Percentiles rank a stretch among this genome's conserved stretches.
phyloP scores from a whole-genome alignment of 179 eudicot genomes.

The Silene noctiflora region DNA sequence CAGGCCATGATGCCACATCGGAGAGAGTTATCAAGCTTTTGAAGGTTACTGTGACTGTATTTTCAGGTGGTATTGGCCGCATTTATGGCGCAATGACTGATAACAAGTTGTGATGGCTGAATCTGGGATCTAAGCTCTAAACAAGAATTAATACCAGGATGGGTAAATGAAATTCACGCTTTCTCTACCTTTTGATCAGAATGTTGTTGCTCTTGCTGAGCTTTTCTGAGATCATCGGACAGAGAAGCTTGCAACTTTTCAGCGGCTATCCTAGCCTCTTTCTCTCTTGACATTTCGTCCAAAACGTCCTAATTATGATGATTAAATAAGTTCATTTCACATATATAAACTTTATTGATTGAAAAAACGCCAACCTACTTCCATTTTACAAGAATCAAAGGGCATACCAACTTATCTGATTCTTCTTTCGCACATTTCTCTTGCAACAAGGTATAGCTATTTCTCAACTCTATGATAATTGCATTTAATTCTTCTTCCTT shows the following conservation, averaged over 20 bases:
- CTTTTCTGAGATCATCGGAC: constrained; percentile 63
- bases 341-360: neutral
- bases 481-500: constrained; percentile 86
- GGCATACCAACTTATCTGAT: constrained; percentile 68
- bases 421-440: constrained; percentile 69
- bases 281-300: constrained; percentile 63
- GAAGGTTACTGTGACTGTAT: neutral
- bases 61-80: neutral
- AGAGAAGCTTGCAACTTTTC: constrained; percentile 64
- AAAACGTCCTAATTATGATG: constrained; percentile 52
- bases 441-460: constrained; percentile 52
- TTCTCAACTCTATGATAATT: constrained; percentile 71
- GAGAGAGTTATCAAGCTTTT: neutral
- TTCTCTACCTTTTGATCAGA: constrained; percentile 61
- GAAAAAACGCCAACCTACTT: neutral
- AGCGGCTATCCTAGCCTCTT: constrained; percentile 64
- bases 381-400: neutral
- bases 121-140: neutral
- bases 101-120: neutral
- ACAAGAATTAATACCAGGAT: neutral
- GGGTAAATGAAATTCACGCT: neutral
- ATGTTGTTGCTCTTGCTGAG: constrained; percentile 60
- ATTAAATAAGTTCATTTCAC: constrained; percentile 12
- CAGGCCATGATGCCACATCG: neutral
- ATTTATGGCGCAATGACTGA: neutral